These are phyloP conservation scores for Tylopilus orsonianus DNA, from an alignment of 1,284 basidiomycete species.

Conservation along the genomic window DNA sequence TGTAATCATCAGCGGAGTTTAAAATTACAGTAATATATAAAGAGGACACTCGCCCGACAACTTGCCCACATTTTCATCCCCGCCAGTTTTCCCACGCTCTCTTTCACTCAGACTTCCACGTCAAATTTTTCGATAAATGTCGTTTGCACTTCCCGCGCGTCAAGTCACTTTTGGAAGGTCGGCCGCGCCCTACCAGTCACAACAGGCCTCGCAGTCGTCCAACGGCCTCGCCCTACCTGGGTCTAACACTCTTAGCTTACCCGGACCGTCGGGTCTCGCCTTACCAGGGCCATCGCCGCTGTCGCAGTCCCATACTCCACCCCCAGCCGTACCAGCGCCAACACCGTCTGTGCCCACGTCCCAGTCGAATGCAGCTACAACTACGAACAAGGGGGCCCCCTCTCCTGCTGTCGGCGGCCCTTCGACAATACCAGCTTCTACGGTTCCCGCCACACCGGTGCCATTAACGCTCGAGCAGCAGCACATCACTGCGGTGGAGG, in stretches of 20 bases:
- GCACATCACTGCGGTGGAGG: slow-evolving; percentile 92
- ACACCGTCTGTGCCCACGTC: slow-evolving; percentile 32
- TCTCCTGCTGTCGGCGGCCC: slow-evolving; percentile 45
- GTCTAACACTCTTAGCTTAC: slow-evolving; percentile 49
- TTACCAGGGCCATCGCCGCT: slow-evolving; percentile 41
- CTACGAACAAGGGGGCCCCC: slow-evolving; percentile 28
- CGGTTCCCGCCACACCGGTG: slow-evolving; percentile 57
- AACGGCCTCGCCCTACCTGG: slow-evolving; percentile 50
- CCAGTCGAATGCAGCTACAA: slow-evolving; percentile 25
- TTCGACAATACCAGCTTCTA: slow-evolving; percentile 48
- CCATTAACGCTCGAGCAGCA: slow-evolving; percentile 83
- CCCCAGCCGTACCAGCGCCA: slow-evolving; percentile 25
- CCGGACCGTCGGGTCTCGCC: slow-evolving; percentile 41
- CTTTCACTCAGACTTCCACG: slow-evolving; percentile 23
- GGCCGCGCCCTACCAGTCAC: slow-evolving; percentile 45
- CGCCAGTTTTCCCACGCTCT: slow-evolving; percentile 32
- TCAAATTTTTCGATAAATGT: slow-evolving; percentile 44
- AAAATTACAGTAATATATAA: slow-evolving; percentile 33
- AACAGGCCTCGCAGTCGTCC: slow-evolving; percentile 39
- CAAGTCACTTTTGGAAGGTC: slow-evolving; percentile 74
- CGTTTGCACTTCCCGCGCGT: slow-evolving; percentile 72
- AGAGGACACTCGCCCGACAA: slow-evolving; percentile 5
- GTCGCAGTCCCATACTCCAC: slow-evolving; percentile 39
- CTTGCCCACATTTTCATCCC: slow-evolving; percentile 25
- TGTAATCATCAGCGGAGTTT: slow-evolving; percentile 34